Conservation (phyloP, 352 stramenopile genomes). For the Phytopythium helicoides region DNA sequence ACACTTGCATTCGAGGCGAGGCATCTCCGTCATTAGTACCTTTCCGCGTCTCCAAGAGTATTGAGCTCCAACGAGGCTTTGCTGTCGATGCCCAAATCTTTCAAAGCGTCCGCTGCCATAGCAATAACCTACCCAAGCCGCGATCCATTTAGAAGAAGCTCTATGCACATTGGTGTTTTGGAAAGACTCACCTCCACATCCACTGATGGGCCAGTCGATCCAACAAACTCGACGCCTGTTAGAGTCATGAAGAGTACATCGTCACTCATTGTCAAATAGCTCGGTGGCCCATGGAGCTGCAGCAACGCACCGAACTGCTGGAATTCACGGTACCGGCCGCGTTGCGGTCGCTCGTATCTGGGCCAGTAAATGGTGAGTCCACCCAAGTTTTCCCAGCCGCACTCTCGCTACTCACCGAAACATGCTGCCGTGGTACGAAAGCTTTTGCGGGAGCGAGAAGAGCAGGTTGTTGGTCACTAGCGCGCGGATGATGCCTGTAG, state of each 20-base stretch:
- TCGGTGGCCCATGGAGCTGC: neutral
- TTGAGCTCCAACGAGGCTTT: slow-evolving; percentile 80
- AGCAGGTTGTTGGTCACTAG: slow-evolving; percentile 79
- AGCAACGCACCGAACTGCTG: slow-evolving; percentile 74
- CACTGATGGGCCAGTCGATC: slow-evolving; percentile 68
- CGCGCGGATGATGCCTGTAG: slow-evolving; percentile 67
- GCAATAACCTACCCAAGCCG: slow-evolving; percentile 55
- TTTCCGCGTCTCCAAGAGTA: slow-evolving; percentile 77
- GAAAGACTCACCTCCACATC: slow-evolving; percentile 60
- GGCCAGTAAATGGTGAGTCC: too few species aligned
- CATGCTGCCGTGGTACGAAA: slow-evolving; percentile 86
- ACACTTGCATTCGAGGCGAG: too few species aligned
- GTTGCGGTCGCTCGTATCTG: slow-evolving; percentile 86
- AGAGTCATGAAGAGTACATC: neutral
- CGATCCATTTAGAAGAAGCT: neutral
- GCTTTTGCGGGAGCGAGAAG: slow-evolving; percentile 70
- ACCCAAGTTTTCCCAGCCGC: too few species aligned
- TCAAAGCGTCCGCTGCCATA: slow-evolving; percentile 65
- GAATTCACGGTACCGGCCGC: slow-evolving; percentile 85
- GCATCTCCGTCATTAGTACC: too few species aligned
- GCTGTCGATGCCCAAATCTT: slow-evolving; percentile 46
- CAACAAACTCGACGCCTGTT: slow-evolving; percentile 77
- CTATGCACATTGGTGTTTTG: neutral
- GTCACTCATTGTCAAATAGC: neutral
- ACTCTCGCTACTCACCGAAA: slow-evolving; percentile 51